These are phyloP conservation scores for Dothideomycetes sp. DNA, from an alignment of 2,329 filamentous ascomycete genomes.

Conservation along the genomic window DNA sequence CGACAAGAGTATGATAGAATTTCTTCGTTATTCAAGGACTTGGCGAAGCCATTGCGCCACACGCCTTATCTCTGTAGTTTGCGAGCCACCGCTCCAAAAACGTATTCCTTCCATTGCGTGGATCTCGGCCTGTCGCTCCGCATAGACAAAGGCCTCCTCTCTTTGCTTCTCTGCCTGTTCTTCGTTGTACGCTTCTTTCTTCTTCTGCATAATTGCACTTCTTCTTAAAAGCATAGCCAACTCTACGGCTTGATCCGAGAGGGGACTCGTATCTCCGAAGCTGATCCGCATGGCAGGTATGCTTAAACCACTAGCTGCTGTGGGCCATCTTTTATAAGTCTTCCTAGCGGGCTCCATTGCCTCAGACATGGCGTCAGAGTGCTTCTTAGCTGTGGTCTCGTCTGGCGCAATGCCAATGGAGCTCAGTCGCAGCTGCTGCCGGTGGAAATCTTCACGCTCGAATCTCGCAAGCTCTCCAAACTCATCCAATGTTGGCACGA, in stretches of 20 bases:
- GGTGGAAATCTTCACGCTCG: conserved; percentile 19
- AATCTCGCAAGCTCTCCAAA: conserved; percentile 17
- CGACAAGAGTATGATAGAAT: too few relatives aligned
- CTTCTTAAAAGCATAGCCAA: conserved; percentile 27
- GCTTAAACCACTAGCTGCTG: conserved; percentile 24
- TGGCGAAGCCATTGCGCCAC: conserved; percentile 11
- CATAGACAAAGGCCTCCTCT: conserved; percentile 10
- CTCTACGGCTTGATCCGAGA: conserved; percentile 30
- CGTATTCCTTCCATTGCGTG: conserved; percentile 4
- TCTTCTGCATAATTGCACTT: conserved; percentile 24
- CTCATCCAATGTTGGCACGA: conserved; percentile 18
- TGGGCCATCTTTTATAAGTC: conserved; percentile 30
- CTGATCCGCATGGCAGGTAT: conserved; percentile 31
- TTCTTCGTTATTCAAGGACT: too few relatives aligned
- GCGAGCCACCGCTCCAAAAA: conserved; percentile 7
- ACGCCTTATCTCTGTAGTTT: conserved; percentile 2
- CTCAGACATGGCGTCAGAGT: conserved; percentile 2
- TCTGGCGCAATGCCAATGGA: conserved; percentile 1
- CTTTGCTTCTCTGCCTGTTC: conserved; percentile 7
- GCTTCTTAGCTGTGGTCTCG: not conserved
- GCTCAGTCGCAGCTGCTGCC: conserved; percentile 15
- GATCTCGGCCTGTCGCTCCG: conserved; percentile 9
- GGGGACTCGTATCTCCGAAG: conserved; percentile 24
- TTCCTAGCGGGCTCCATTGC: conserved; percentile 11
- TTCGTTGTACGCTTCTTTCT: conserved; percentile 4